Evolutionary conservation across 129 eudicot species (phyloP), one percentile per base, ranked within the genome.

Genomic region (Flaveria ramosissima): DNA sequence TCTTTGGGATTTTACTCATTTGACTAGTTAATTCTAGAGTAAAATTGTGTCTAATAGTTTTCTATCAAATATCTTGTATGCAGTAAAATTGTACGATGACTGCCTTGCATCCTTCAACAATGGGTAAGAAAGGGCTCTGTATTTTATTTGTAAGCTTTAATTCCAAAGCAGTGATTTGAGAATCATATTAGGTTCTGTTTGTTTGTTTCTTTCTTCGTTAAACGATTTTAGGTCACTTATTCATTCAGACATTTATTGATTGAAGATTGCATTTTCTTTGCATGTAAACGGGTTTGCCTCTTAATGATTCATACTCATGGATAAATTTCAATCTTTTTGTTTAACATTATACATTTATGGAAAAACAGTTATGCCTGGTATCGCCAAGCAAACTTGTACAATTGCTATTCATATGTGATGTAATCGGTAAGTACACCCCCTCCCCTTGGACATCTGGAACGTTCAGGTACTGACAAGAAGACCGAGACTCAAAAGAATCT

Each of bases 11-110:
- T 48, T 14, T 13, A 48, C 16, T 48, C 60, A 70, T 70, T 24
- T 24, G 26, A 4, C 41, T n/a, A n/a, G n/a, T n/a, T n/a, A n/a
- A n/a, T n/a, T n/a, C n/a, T n/a, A n/a, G n/a, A n/a, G n/a, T n/a
- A n/a, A n/a, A n/a, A n/a, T n/a, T n/a, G 17, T 15, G 8, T 43
- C 48, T 36, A 39, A 55, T 55, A 23, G n/a, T 41, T 52, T 46
- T 68, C 23, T 69, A 9, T 52, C 64, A 3, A 30, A 60, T 12
- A 26, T 66, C 23, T 71, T 12, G 12, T 57, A 20, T 80, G 84
- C 84, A 80, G 84, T 80, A 74, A 80, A 73, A 55, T 80, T 41
- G 78, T 72, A 70, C 13, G 82, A 20, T 9, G 62, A 26, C 20
- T 1, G 16, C 20, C 19, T 57, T 69, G 78, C 47, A 57, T 27